Percentiles rank a stretch among this genome's conserved stretches.
Evolutionary conservation across 2,329 filamentous ascomycete genomes (phyloP).

Genomic region (Aspergillus sojae): DNA sequence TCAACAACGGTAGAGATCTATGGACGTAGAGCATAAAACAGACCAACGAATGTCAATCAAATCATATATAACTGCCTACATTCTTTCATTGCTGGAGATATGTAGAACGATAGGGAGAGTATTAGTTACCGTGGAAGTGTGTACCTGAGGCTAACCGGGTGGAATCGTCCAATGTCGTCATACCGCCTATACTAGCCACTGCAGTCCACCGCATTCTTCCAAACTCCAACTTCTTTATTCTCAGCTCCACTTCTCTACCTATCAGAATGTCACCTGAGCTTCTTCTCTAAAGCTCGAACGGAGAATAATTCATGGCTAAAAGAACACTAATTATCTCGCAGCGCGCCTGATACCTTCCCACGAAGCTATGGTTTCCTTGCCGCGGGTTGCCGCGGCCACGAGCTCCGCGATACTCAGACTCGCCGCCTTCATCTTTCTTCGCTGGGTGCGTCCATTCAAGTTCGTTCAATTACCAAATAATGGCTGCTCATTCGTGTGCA

Average conservation of each 20-base stretch:
- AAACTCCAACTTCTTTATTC: neutral
- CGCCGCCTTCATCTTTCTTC: slow-evolving; percentile 43
- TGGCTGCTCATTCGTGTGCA: slow-evolving; percentile 21
- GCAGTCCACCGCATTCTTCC: neutral
- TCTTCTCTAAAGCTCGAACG: neutral
- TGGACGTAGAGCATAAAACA: neutral
- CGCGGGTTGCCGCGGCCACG: slow-evolving; percentile 33
- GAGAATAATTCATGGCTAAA: neutral
- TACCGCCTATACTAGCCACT: neutral
- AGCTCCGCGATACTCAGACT: slow-evolving; percentile 43
- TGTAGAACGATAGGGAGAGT: neutral
- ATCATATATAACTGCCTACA: neutral
- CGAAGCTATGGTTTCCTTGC: slow-evolving; percentile 35
- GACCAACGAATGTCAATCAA: neutral
- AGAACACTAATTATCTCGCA: neutral
- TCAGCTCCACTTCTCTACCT: neutral
- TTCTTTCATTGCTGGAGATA: neutral
- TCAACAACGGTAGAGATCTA: slow-evolving; percentile 16
- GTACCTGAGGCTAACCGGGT: neutral
- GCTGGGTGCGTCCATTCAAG: slow-evolving; percentile 42
- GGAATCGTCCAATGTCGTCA: neutral
- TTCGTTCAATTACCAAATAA: neutral
- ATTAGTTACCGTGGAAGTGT: too few relatives aligned
- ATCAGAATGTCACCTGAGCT: neutral
- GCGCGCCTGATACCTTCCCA: neutral